Conservation (phyloP, 331 rosid genomes). For the Spiraea crenata region DNA sequence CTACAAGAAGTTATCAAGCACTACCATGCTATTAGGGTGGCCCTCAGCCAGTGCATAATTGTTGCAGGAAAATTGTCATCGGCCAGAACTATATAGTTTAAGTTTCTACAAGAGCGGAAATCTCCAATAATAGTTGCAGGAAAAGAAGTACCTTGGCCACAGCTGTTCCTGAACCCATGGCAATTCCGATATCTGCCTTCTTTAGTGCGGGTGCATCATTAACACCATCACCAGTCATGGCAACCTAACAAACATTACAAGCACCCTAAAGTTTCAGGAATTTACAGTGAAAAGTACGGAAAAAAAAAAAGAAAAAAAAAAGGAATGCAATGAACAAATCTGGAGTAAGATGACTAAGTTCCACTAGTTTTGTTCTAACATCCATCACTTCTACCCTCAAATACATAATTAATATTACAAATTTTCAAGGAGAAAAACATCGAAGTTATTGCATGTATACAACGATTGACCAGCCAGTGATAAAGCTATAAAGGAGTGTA, state of each 20-base stretch:
- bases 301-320: not conserved
- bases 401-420: constrained; percentile 5
- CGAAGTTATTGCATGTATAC: not conserved
- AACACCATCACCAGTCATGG: constrained; percentile 99
- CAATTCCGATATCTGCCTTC: constrained; percentile 95
- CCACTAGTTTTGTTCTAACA: not conserved
- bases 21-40: not conserved
- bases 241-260: constrained; percentile 58
- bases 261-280: constrained; percentile 14
- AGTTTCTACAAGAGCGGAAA: constrained; percentile 2
- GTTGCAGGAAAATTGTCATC: too few species aligned
- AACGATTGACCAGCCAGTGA: not conserved
- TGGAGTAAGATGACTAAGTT: not conserved
- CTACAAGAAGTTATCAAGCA: not conserved
- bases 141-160: constrained; percentile 78
- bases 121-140: not conserved
- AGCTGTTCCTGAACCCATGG: constrained; percentile 99
- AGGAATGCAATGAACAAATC: not conserved
- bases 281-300: not conserved
- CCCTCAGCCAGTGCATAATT: not conserved
- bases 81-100: not conserved
- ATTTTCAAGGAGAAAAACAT: constrained; percentile 12
- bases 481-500: constrained; percentile 28
- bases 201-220: constrained; percentile 98
- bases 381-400: not conserved